Evolutionary conservation across 306 rosid species (phyloP), one percentile per base, ranked within the genome.

Genomic region (Cucumis melo): DNA sequence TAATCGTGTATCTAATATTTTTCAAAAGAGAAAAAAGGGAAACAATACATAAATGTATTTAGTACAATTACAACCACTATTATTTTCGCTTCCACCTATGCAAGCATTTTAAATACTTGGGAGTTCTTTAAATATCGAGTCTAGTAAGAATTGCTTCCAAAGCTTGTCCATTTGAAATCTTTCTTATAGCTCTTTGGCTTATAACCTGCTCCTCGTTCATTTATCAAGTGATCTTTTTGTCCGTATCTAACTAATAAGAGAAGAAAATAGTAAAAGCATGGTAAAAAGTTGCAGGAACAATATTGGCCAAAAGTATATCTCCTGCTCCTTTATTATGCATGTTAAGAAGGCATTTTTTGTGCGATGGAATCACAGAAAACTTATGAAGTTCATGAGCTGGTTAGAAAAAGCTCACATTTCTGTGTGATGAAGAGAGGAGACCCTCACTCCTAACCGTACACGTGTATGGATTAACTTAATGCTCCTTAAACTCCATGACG

Each of bases 351-450:
- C 55, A 20, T 42, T 19, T 46, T 42, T 67, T 67, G 38, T 32
- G 14, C 2, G 20, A 67, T 21, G 10, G n/a, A 41, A 44, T 53
- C 55, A 68, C 55, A 17, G 21, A 15, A 44, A 23, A 21, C 38
- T 39, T 13, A 36, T 13, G 10, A 70, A 70, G 12, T 74, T 15
- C 78, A 32, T 17, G 16, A 14, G 53, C 27, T n/a, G n/a, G 53
- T 75, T 72, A 42, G 74, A 77, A 50, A 70, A 71, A 55, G 85
- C 98, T 93, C 73, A 93, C 97, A 87, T 82, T 88, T 90, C 94
- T 39, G 2, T 80, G 83, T 82, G 86, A 82, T 80, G 81, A 24
- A 91, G 87, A 48, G 90, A 86, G 78, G 98, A 91, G 77, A 93
- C 83, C 82, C 98, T 85, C 44, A 44, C 86, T 65, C 98, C 98